These are phyloP conservation scores for Lipomyces kockii DNA, from an alignment of 805 yeast species.

Conservation along the genomic window DNA sequence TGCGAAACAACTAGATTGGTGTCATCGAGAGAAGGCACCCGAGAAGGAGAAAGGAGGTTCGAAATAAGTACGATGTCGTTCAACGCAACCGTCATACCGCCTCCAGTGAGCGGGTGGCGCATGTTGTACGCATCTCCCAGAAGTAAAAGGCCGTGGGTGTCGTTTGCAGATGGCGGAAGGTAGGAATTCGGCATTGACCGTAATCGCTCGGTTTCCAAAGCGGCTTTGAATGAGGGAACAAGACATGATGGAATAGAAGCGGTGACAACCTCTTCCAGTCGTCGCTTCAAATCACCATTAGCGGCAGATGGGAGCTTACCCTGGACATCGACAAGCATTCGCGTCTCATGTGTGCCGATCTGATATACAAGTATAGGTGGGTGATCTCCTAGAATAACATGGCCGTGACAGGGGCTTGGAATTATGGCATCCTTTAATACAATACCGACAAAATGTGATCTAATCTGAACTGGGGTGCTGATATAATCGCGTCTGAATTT, in stretches of 20 bases:
- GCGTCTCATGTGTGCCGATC: constrained; percentile 77
- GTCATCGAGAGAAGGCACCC: constrained; percentile 61
- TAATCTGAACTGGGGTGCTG: constrained; percentile 66
- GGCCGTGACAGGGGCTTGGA: constrained; percentile 80
- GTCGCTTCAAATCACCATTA: constrained; percentile 60
- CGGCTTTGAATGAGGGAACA: constrained; percentile 69
- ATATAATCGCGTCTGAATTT: constrained; percentile 80
- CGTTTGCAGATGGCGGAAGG: constrained; percentile 73
- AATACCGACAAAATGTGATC: constrained; percentile 87
- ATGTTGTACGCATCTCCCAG: constrained; percentile 94
- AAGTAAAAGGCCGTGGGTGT: constrained; percentile 73
- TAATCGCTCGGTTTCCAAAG: constrained; percentile 63
- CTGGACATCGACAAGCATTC: constrained; percentile 87
- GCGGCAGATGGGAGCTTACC: constrained; percentile 70
- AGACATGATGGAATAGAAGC: constrained; percentile 69
- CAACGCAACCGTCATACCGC: constrained; percentile 98
- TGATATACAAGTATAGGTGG: constrained; percentile 91
- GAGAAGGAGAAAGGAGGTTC: constrained; percentile 59
- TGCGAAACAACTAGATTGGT: constrained; percentile 60
- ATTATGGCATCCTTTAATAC: constrained; percentile 73
- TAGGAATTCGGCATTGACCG: constrained; percentile 94
- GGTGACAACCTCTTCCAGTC: constrained; percentile 63
- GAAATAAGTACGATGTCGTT: constrained; percentile 78
- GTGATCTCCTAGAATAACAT: constrained; percentile 83
- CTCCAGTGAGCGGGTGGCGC: constrained; percentile 98